Base-by-base conservation (phyloP, 441 rosid species). In the Cnidoscolus chayamansa region DNA sequence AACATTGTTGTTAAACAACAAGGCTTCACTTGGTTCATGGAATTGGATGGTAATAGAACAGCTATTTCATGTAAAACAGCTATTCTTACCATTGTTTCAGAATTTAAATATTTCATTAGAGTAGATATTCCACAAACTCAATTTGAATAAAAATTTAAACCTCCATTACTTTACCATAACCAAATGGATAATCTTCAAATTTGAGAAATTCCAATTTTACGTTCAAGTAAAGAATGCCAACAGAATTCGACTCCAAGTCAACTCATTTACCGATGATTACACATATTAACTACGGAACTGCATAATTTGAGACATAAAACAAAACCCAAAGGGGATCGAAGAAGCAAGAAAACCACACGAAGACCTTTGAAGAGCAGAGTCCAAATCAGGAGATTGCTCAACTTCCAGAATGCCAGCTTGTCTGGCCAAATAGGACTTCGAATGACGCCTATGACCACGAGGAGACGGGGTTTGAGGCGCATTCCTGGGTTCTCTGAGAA, bases 401-500 rank as follows among this genome's bases (percentile, higher is more conserved):
- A 94, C 80, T 75, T 88, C 83, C 56, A 77, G 76, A 66, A 90
- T 79, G 63, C 90, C 93, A 53, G 89, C 80, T 84, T 92, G 85
- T 74, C 97, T 86, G 50, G 80, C 77, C 31, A 83, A 71, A 82
- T 87, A 91, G 10, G 82, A 76, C 77, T 76, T 85, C 16, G 94
- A 80, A 77, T 85, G 87, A 63, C 78, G 90, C 71, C 76, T 75
- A 63, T 68, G 74, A 61, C 67, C 73, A 45, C 16, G n/a, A 43
- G 72, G 19, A 16, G 65, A 58, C 32, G 81, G 74, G 43, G 73
- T n/a, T 16, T 65, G 62, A 30, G 81, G 72, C 68, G 77, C 82
- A 7, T 61, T 76, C 53, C 9, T 74, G 32, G 74, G 71, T 75
- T 68, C 70, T 64, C 65, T 62, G 65, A 77, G n/a, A 50, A 80